Conservation (phyloP, 805 yeast genomes). For the Wickerhamiella lipophila region DNA sequence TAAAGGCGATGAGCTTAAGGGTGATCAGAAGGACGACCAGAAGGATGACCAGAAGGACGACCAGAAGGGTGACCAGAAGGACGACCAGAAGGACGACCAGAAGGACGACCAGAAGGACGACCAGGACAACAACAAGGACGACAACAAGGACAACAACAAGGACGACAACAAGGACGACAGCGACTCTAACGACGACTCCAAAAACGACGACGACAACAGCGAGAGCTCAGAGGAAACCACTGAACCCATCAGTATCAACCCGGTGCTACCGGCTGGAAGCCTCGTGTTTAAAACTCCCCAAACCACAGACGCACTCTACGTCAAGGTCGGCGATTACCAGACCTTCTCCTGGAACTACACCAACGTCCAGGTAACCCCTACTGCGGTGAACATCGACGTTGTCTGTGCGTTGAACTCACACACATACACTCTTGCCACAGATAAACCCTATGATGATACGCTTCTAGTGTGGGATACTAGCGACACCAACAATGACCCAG, state of each 20-base stretch:
- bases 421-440: constrained; percentile 29
- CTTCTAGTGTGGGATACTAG: constrained; percentile 30
- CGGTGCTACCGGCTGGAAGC: constrained; percentile 30
- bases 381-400: constrained; percentile 30
- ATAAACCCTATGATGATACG: constrained; percentile 24
- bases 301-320: constrained; percentile 27
- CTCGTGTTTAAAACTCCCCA: constrained; percentile 28
- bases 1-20: too few species aligned
- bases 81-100: too few species aligned
- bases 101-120: too few species aligned
- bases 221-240: neutral
- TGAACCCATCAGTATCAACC: constrained; percentile 26
- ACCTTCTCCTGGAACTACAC: constrained; percentile 33
- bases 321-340: constrained; percentile 30
- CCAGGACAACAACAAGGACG: too few species aligned
- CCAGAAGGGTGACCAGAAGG: too few species aligned
- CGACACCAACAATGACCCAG: constrained; percentile 20
- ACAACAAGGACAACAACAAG: neutral
- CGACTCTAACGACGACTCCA: neutral
- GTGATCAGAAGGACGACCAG: too few species aligned
- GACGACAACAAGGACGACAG: neutral
- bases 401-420: constrained; percentile 29
- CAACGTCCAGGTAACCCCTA: constrained; percentile 27
- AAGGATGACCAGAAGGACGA: too few species aligned
- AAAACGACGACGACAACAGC: neutral